A percentile compares a stretch with the other conserved stretches of the same genome.
phyloP scores from a whole-genome alignment of 2,329 filamentous ascomycete species.

The Aspergillus fischeri region DNA sequence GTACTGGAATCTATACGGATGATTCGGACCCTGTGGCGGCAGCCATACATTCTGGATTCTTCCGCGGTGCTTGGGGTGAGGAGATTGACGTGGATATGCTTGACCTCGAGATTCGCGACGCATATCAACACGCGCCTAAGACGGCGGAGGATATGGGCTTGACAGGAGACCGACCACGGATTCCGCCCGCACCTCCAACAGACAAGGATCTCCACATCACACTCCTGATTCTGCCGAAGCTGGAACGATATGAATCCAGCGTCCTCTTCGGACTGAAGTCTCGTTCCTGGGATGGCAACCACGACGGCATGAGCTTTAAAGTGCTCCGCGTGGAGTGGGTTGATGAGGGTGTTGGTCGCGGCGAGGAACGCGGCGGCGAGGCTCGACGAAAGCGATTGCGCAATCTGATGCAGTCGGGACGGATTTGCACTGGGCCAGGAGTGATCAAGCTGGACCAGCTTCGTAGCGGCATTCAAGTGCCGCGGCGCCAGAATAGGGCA shows the following conservation, averaged over 20 bases:
- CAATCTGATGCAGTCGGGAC: constrained; percentile 39
- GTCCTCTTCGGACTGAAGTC: constrained; percentile 78
- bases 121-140: constrained; percentile 42
- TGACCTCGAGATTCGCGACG: constrained; percentile 49
- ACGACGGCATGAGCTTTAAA: constrained; percentile 88
- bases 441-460: constrained; percentile 34
- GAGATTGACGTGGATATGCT: constrained; percentile 69
- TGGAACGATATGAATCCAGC: constrained; percentile 71
- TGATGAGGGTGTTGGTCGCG: constrained; percentile 57
- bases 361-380: constrained; percentile 45
- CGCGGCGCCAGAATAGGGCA: constrained; percentile 20
- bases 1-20: constrained; percentile 90
- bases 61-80: constrained; percentile 80
- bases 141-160: constrained; percentile 33
- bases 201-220: constrained; percentile 84
- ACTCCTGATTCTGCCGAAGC: constrained; percentile 71
- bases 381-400: constrained; percentile 48
- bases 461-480: constrained; percentile 28
- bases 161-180: constrained; percentile 25
- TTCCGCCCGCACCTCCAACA: constrained; percentile 50
- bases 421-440: constrained; percentile 39
- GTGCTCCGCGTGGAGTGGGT: constrained; percentile 81
- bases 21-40: constrained; percentile 92
- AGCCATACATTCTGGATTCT: constrained; percentile 89
- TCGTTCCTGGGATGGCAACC: constrained; percentile 69